phyloP scores from a whole-genome alignment of 352 stramenopile genomes.

The Pythium brachiatum region DNA sequence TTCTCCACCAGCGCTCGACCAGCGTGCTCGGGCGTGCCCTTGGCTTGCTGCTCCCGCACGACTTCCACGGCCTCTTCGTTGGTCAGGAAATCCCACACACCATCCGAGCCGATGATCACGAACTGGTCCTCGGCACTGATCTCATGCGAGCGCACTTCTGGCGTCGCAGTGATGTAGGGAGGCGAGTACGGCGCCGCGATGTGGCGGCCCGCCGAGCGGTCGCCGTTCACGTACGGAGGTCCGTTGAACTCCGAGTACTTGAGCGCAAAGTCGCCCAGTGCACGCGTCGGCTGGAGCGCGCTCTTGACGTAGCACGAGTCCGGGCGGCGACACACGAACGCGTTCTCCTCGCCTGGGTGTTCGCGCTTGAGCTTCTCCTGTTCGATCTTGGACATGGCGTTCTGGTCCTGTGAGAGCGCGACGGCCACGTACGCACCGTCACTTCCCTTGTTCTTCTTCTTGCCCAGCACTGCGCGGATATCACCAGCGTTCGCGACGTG shows the following conservation, averaged over 20 bases:
- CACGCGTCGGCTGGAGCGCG: slow-evolving; percentile 86
- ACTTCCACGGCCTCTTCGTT: slow-evolving; percentile 95
- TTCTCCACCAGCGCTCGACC: slow-evolving; percentile 75
- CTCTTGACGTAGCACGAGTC: slow-evolving; percentile 94
- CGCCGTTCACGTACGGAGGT: slow-evolving; percentile 67
- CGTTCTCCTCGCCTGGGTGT: slow-evolving; percentile 89
- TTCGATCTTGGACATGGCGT: slow-evolving; percentile 86
- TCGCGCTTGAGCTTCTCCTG: slow-evolving; percentile 81
- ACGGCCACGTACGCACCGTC: slow-evolving; percentile 51
- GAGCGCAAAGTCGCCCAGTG: slow-evolving; percentile 91
- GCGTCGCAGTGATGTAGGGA: slow-evolving; percentile 91
- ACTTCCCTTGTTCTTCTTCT: slow-evolving; percentile 14
- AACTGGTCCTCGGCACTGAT: slow-evolving; percentile 91
- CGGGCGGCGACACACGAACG: slow-evolving; percentile 88
- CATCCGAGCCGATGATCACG: slow-evolving; percentile 96
- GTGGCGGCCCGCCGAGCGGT: slow-evolving; percentile 84
- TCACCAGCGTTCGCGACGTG: slow-evolving; percentile 89
- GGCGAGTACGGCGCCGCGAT: slow-evolving; percentile 88
- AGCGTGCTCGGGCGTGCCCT: slow-evolving; percentile 69
- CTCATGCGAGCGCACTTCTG: slow-evolving; percentile 67
- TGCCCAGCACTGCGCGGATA: slow-evolving; percentile 77
- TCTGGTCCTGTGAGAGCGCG: slow-evolving; percentile 90
- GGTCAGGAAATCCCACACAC: slow-evolving; percentile 96
- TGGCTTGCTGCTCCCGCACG: slow-evolving; percentile 62
- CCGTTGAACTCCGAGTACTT: slow-evolving; percentile 95